phyloP scores from a whole-genome alignment of 768 basidiomycete genomes.

The Phaeolepiota aurea region DNA sequence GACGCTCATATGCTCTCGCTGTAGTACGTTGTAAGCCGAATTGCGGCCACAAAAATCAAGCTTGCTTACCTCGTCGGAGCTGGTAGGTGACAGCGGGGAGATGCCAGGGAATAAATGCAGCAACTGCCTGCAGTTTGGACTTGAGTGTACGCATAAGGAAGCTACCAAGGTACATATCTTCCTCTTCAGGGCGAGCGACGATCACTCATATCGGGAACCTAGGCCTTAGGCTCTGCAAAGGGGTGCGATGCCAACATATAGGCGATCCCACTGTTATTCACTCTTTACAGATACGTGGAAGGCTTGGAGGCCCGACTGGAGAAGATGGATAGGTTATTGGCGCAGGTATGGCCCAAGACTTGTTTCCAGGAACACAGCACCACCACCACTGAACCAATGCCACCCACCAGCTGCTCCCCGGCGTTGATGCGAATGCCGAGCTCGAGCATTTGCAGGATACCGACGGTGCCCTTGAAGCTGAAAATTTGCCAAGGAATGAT shows the following conservation, averaged over 20 bases:
- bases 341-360: conserved; percentile 36
- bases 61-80: conserved; percentile 6
- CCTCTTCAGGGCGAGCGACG: not conserved
- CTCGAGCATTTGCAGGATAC: conserved; percentile 34
- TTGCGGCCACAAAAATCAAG: conserved; percentile 1
- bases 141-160: conserved; percentile 63
- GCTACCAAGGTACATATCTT: conserved; percentile 45
- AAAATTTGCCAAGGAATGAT: conserved; percentile 19
- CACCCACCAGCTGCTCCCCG: conserved; percentile 38
- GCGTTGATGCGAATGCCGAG: conserved; percentile 54
- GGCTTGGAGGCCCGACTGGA: conserved; percentile 52
- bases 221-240: conserved; percentile 57
- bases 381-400: too few species aligned
- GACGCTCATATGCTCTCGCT: not conserved
- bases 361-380: too few species aligned
- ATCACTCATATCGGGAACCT: not conserved
- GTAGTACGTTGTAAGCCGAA: conserved; percentile 25
- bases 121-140: conserved; percentile 49
- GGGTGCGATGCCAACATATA: conserved; percentile 27
- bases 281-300: conserved; percentile 43
- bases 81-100: conserved; percentile 58
- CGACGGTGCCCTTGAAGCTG: conserved; percentile 24
- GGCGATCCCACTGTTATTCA: conserved; percentile 22
- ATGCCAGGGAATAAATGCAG: conserved; percentile 56
- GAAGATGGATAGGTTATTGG: conserved; percentile 56